Evolutionary conservation across 2,329 filamentous ascomycete species (phyloP), one percentile per base, ranked within the genome.

Genomic region (Aspergillus ibericus): DNA sequence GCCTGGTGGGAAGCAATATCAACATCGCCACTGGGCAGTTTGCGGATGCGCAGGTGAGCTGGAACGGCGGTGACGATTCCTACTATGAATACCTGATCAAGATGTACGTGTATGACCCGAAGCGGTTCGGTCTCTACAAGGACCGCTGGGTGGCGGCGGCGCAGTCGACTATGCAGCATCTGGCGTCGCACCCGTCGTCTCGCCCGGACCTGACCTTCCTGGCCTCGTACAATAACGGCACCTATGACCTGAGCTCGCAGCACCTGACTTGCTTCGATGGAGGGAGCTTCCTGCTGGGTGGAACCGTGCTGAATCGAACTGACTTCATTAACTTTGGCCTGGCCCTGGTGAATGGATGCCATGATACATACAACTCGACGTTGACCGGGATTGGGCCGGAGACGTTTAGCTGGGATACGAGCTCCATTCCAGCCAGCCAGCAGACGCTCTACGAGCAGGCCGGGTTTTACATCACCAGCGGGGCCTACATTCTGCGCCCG

Each of bases 21-120:
- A 80, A 86, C 64, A 82, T 91, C 60, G 70, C 77, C 1, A 86
- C 83, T 3, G 92, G 92, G 18, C 67, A 79, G 7, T 93, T 96
- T 65, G 65, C 83, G 13, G 85, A 93, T 69, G 82, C 82, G 22
- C 68, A 65, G 1, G 91, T 92, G 53, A 89, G 90, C 46, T 96
- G 91, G 91, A 83, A 85, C 38, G 91, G 88, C 52, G 88, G 89
- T 6, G 84, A 83, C 29, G 91, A 96, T 73, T 91, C 87, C 44
- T 96, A 88, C 77, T 96, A 96, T 77, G 91, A 96, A 76, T 96
- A 96, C 68, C 83, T 96, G 32, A 88, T 96, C 74, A 96, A 96
- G 80, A 93, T 95, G 90, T 96, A 88, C 68, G 75, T 93, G 55
- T 96, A 96, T 72, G 88, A 93, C 69, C 81, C 85, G 0, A 66